phyloP scores from a whole-genome alignment of 2,329 filamentous ascomycete species.

The Dactylellina haptotyla region DNA sequence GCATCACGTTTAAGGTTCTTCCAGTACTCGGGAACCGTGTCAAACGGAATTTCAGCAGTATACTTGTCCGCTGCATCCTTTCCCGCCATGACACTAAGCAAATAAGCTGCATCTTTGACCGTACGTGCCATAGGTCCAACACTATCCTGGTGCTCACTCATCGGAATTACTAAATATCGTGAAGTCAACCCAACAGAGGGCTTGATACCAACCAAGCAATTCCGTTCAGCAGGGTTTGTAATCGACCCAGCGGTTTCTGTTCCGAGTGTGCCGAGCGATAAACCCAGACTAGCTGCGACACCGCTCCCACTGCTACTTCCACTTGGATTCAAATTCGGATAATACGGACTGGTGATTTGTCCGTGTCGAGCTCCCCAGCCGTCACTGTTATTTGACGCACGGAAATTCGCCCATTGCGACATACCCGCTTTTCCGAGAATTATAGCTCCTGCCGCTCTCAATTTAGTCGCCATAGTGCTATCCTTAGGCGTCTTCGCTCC shows the following conservation, averaged over 20 bases:
- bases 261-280: conserved; percentile 70
- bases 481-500: conserved; percentile 70
- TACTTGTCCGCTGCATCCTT: conserved; percentile 73
- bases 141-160: conserved; percentile 74
- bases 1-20: conserved; percentile 2
- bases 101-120: conserved; percentile 73
- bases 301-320: conserved; percentile 73
- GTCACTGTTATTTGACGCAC: conserved; percentile 68
- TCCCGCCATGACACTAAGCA: conserved; percentile 75
- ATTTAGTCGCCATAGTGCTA: conserved; percentile 69
- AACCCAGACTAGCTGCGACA: conserved; percentile 69
- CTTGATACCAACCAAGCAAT: conserved; percentile 75
- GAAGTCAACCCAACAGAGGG: conserved; percentile 74
- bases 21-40: conserved; percentile 34
- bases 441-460: conserved; percentile 71
- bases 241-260: conserved; percentile 72
- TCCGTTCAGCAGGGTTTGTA: conserved; percentile 66
- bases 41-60: conserved; percentile 63
- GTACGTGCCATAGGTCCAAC: conserved; percentile 75
- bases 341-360: conserved; percentile 72
- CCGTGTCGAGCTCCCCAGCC: conserved; percentile 75
- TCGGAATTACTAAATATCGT: conserved; percentile 72
- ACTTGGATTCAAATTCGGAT: conserved; percentile 70
- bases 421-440: conserved; percentile 75
- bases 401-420: conserved; percentile 73